A percentile compares a stretch with the other conserved stretches of the same genome.
Evolutionary conservation across 352 stramenopile genomes (phyloP).

Genomic region (Pythium coloratum): DNA sequence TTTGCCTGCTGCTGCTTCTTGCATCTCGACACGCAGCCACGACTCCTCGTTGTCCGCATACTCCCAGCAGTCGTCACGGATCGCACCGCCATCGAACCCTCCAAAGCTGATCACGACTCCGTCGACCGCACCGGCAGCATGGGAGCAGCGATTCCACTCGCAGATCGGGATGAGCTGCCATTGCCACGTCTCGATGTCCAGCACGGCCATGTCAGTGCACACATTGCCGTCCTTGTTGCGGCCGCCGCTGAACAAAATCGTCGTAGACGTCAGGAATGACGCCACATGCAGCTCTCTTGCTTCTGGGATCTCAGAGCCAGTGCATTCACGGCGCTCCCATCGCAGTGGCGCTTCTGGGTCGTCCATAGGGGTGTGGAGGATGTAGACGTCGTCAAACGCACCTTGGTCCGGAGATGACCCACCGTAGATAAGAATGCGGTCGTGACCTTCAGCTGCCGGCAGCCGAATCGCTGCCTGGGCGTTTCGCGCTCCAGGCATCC

Average conservation of each 20-base stretch:
- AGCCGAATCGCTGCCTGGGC: constrained; percentile 53
- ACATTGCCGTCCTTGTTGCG: constrained; percentile 52
- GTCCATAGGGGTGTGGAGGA: constrained; percentile 40
- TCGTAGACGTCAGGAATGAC: constrained; percentile 18
- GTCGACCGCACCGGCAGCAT: constrained; percentile 34
- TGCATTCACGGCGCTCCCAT: constrained; percentile 37
- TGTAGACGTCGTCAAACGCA: constrained; percentile 50
- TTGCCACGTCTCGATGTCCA: constrained; percentile 37
- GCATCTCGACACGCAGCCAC: constrained; percentile 30
- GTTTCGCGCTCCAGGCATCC: constrained; percentile 47
- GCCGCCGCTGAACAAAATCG: constrained; percentile 49
- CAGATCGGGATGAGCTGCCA: constrained; percentile 59
- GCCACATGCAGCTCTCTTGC: constrained; percentile 53
- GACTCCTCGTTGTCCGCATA: constrained; percentile 51
- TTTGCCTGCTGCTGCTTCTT: not conserved
- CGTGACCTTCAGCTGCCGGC: constrained; percentile 3
- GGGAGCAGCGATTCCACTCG: constrained; percentile 56
- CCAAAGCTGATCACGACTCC: constrained; percentile 47
- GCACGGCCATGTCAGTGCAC: constrained; percentile 58
- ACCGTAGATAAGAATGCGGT: constrained; percentile 55
- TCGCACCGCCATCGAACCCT: constrained; percentile 47
- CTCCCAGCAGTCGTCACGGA: constrained; percentile 47
- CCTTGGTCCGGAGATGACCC: constrained; percentile 61
- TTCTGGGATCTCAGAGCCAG: constrained; percentile 29
- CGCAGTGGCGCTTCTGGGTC: constrained; percentile 15